These are phyloP conservation scores for Physcomitrellopsis africana DNA, from an alignment of 225 moss, liverwort and hornwort species.

Conservation along the genomic window DNA sequence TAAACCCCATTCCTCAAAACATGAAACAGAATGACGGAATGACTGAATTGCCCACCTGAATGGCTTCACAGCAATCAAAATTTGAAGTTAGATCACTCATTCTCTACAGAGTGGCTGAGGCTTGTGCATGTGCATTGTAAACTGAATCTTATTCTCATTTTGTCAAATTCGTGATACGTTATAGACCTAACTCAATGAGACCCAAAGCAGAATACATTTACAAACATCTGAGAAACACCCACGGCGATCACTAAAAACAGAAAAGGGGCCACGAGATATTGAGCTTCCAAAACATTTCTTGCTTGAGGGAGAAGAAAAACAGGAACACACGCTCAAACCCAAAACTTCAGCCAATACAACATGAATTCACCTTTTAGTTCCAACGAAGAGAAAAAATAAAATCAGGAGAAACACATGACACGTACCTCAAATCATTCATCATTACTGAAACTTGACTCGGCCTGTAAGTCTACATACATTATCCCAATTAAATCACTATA, in stretches of 20 bases:
- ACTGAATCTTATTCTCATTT: too few species aligned
- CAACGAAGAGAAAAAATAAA: slow-evolving; percentile 2
- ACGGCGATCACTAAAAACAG: too few species aligned
- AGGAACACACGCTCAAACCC: background rate
- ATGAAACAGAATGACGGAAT: slow-evolving; percentile 10
- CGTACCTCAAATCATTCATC: slow-evolving; percentile 31
- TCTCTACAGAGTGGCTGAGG: too few species aligned
- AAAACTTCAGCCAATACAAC: background rate
- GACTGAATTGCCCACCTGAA: too few species aligned
- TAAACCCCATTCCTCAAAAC: slow-evolving; percentile 13
- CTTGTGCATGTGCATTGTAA: too few species aligned
- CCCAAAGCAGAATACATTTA: too few species aligned
- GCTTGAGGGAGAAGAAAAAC: background rate
- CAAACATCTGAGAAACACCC: too few species aligned
- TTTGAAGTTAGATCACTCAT: too few species aligned
- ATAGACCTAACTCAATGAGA: too few species aligned
- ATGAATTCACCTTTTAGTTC: slow-evolving; percentile 3
- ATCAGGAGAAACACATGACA: background rate
- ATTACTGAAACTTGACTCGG: slow-evolving; percentile 17
- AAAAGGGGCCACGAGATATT: background rate
- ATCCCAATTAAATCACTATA: background rate
- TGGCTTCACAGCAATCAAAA: too few species aligned
- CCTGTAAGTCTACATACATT: slow-evolving; percentile 23
- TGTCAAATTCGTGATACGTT: too few species aligned
- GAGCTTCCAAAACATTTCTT: background rate